Base-by-base conservation (phyloP, 805 yeast genomes). In the Candida sithepensis region DNA sequence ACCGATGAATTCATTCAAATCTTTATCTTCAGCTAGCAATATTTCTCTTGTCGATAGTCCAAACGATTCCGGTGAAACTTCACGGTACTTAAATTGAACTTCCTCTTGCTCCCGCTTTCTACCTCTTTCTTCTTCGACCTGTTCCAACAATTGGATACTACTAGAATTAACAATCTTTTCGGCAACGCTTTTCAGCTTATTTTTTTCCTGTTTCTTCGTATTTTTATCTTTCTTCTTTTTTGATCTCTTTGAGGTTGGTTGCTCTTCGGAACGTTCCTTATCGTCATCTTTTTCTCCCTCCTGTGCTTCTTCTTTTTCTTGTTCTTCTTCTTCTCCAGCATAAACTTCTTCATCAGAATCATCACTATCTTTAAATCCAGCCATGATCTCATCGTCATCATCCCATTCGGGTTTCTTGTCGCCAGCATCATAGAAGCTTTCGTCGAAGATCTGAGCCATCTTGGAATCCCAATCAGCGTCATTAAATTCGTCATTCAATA, bases 11-110 rank as follows among this genome's bases (percentile, higher is more conserved):
- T 83, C 85, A 67, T 94, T 94, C 66, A 94, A 74, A 42, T 85
- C 86, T 51, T 77, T 75, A 64, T 94, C 99, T 60, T 88, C 92
- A 13, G 99, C 99, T 49, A 88, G 70, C 45, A 94, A 72, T 42
- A 94, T 94, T 58, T 94, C 99, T 52, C 94, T 76, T 0, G 94
- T 78, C 0, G 87, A 75, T 42, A 94, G 74, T 12, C 98, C 98
- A 69, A 79, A 94, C 9, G 90, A 71, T 60, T 94, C 98, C 8
- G 99, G 97, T 1, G 96, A 90, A 3, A 94, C 98, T 58, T 90
- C 96, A 59, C 97, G 79, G 64, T 94, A 94, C 58, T 82, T 83
- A 75, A 94, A 92, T 46, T 73, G 77, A 36, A 80, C 58, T 14
- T 76, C 76, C 2, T 72, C 73, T 4, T 65, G 74, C 8, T 72